Percentiles rank a stretch among this genome's conserved stretches.
Evolutionary conservation across 1,284 basidiomycete genomes (phyloP).

Genomic region (Tilletia setariae): DNA sequence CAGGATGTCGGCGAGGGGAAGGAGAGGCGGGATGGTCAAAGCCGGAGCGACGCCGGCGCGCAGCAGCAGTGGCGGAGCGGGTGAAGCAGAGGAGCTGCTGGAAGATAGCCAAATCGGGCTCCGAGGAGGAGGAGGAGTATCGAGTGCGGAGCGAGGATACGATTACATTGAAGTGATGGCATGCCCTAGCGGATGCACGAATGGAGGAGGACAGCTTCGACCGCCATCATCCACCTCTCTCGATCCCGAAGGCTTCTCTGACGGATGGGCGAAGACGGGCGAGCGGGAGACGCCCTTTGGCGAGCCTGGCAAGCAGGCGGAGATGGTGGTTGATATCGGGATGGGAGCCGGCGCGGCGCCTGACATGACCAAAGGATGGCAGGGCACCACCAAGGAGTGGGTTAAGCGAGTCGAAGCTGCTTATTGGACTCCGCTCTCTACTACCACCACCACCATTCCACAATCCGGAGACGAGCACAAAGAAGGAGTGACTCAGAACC

Average conservation of each 20-base stretch:
- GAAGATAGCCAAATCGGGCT: too few relatives aligned
- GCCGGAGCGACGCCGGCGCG: not conserved
- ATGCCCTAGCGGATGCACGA: slow-evolving; percentile 94
- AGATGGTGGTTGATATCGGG: not conserved
- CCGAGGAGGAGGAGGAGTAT: too few relatives aligned
- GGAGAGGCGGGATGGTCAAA: slow-evolving; percentile 2
- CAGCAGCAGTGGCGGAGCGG: slow-evolving; percentile 21
- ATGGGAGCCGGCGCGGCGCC: slow-evolving; percentile 8
- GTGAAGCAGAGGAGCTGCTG: not conserved
- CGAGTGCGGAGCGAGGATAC: slow-evolving; percentile 63
- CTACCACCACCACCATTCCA: not conserved
- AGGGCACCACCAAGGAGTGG: slow-evolving; percentile 52
- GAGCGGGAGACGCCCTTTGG: too few relatives aligned
- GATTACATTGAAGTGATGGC: slow-evolving; percentile 99
- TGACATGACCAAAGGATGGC: slow-evolving; percentile 58
- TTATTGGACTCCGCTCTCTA: slow-evolving; percentile 35
- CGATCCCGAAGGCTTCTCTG: slow-evolving; percentile 28
- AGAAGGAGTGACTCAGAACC: too few relatives aligned
- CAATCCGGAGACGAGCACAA: slow-evolving; percentile 19
- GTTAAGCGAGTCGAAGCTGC: slow-evolving; percentile 45
- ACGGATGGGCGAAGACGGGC: slow-evolving; percentile 17
- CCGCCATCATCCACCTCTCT: slow-evolving; percentile 27
- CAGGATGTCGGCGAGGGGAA: not conserved
- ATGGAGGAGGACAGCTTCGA: slow-evolving; percentile 81
- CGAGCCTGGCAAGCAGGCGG: not conserved